Conservation (phyloP, 257 asterid genomes). For the Verbena officinalis region DNA sequence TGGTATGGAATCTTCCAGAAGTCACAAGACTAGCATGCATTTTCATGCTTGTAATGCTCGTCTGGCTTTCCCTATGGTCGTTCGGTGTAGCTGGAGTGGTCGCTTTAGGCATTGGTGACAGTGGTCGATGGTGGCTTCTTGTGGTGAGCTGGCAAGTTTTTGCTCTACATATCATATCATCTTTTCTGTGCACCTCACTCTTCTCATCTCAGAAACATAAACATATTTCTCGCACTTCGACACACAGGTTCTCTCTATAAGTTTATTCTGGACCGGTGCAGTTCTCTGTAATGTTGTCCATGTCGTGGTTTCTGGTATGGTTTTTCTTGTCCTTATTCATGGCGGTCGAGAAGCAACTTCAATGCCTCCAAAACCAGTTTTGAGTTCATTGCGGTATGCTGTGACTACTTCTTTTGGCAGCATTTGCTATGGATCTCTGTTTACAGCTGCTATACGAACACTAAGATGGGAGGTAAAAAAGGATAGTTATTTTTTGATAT, state of each 20-base stretch:
- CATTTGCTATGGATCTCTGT: slow-evolving; percentile 97
- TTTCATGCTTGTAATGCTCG: slow-evolving; percentile 80
- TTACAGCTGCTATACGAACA: slow-evolving; percentile 95
- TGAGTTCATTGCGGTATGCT: slow-evolving; percentile 69
- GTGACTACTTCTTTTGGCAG: slow-evolving; percentile 94
- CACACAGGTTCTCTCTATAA: slow-evolving; percentile 77
- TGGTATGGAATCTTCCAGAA: slow-evolving; percentile 92
- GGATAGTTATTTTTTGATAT: neutral
- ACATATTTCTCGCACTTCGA: slow-evolving; percentile 24
- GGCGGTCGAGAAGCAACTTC: slow-evolving; percentile 78
- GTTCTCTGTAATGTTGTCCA: slow-evolving; percentile 88
- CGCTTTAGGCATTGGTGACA: slow-evolving; percentile 77
- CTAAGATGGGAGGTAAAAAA: slow-evolving; percentile 89
- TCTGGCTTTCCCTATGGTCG: slow-evolving; percentile 93
- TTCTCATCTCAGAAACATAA: slow-evolving; percentile 24
- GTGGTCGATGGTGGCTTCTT: slow-evolving; percentile 99
- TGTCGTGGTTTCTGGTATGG: slow-evolving; percentile 94
- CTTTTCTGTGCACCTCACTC: slow-evolving; percentile 22
- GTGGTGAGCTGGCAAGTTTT: slow-evolving; percentile 99
- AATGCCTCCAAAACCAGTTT: slow-evolving; percentile 86
- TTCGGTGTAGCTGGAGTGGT: slow-evolving; percentile 93
- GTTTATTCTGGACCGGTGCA: slow-evolving; percentile 99
- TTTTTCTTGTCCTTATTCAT: slow-evolving; percentile 82
- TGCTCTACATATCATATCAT: slow-evolving; percentile 44
- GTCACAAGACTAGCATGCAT: slow-evolving; percentile 70